Percentiles rank a stretch among this genome's conserved stretches.
phyloP scores from a whole-genome alignment of 1,284 basidiomycete species.

The Ceratobasidium sp. region DNA sequence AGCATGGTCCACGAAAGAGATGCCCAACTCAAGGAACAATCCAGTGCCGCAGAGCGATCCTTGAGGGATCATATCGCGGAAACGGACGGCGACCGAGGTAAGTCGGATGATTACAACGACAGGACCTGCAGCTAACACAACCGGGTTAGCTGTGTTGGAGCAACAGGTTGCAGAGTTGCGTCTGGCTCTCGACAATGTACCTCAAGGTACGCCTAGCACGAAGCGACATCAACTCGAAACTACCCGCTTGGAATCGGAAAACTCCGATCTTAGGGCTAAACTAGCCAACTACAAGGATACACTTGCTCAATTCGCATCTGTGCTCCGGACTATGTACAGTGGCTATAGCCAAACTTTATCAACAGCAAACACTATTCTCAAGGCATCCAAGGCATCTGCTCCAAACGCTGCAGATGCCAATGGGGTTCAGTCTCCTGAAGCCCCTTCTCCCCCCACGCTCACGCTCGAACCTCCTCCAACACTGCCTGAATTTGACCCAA shows the following conservation, averaged over 20 bases:
- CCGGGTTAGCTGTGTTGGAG: slow-evolving; percentile 73
- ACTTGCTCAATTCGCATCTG: slow-evolving; percentile 49
- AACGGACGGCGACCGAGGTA: slow-evolving; percentile 80
- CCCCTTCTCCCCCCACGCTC: slow-evolving; percentile 4
- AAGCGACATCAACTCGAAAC: slow-evolving; percentile 42
- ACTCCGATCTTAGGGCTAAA: slow-evolving; percentile 48
- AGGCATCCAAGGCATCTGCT: slow-evolving; percentile 27
- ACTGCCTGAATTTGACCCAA: slow-evolving; percentile 61
- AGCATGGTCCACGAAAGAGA: slow-evolving; percentile 66
- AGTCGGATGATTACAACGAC: background rate
- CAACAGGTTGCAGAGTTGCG: slow-evolving; percentile 82
- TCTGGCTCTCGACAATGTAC: slow-evolving; percentile 45
- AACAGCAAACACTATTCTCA: slow-evolving; percentile 29
- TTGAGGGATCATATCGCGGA: slow-evolving; percentile 89
- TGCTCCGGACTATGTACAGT: slow-evolving; percentile 51
- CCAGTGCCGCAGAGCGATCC: slow-evolving; percentile 80
- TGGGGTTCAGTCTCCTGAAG: slow-evolving; percentile 10
- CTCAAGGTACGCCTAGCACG: slow-evolving; percentile 48
- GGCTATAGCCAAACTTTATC: slow-evolving; percentile 47
- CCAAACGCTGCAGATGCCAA: slow-evolving; percentile 18
- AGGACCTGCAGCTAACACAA: background rate
- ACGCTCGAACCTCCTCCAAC: slow-evolving; percentile 15
- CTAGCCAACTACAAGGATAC: slow-evolving; percentile 50
- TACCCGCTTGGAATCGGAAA: slow-evolving; percentile 22
- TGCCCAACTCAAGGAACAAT: slow-evolving; percentile 71